These are phyloP conservation scores for Huntiella bhutanensis DNA, from an alignment of 2,329 filamentous ascomycete genomes.

Conservation along the genomic window DNA sequence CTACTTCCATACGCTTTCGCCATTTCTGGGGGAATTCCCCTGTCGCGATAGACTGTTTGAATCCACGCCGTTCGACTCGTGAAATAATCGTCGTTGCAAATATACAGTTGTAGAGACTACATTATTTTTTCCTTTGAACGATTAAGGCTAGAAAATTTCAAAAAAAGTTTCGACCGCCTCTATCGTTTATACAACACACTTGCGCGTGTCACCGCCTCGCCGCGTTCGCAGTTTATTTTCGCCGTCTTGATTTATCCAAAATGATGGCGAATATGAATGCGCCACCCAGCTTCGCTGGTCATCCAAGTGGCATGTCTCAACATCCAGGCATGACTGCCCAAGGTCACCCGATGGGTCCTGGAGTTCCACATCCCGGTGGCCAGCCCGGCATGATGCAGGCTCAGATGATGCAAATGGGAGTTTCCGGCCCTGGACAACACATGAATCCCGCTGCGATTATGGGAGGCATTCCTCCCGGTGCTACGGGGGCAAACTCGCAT, in stretches of 20 bases:
- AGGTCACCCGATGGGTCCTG: constrained; percentile 43
- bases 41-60: too few relatives aligned
- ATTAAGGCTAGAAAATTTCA: too few relatives aligned
- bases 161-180: too few relatives aligned
- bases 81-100: too few relatives aligned
- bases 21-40: too few relatives aligned
- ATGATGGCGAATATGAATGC: constrained; percentile 53
- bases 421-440: constrained; percentile 47
- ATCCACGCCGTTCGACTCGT: too few relatives aligned
- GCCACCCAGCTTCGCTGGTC: constrained; percentile 39
- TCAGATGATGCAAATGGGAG: constrained; percentile 52
- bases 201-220: too few relatives aligned
- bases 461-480: constrained; percentile 54
- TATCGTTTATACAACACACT: too few relatives aligned
- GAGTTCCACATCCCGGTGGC: constrained; percentile 48
- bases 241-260: constrained; percentile 13
- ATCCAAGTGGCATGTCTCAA: constrained; percentile 50
- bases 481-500: constrained; percentile 43
- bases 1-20: too few relatives aligned
- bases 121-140: too few relatives aligned
- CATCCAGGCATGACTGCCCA: constrained; percentile 42
- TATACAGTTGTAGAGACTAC: too few relatives aligned
- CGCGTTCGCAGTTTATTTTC: too few relatives aligned
- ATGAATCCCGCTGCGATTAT: constrained; percentile 57
- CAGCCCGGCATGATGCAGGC: constrained; percentile 46